phyloP scores from a whole-genome alignment of 371 early-diverging fungal species.

The Mortierella sp. region DNA sequence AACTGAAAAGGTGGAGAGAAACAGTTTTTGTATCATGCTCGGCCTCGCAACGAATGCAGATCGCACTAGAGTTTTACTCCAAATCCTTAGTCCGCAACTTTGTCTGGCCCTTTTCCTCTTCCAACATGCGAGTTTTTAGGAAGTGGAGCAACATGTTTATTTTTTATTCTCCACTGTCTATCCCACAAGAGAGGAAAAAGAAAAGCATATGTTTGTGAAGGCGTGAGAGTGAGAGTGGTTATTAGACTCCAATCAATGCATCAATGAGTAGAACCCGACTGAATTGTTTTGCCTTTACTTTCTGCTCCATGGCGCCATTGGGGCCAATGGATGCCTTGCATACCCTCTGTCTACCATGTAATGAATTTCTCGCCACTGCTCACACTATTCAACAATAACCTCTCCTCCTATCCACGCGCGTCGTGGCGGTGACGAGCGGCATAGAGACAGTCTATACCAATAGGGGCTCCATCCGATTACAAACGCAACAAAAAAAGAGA shows the following conservation, averaged over 20 bases:
- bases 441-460: not conserved
- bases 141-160: not conserved
- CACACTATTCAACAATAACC: not conserved
- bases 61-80: not conserved
- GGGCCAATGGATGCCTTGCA: not conserved
- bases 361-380: not conserved
- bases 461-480: not conserved
- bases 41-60: not conserved
- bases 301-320: too few species aligned
- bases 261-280: too few species aligned
- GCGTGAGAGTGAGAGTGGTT: not conserved
- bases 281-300: too few species aligned
- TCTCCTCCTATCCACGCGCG: not conserved
- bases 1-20: too few species aligned
- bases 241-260: too few species aligned
- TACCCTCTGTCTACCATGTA: not conserved
- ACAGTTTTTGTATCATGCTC: not conserved
- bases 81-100: not conserved
- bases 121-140: not conserved
- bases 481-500: not conserved
- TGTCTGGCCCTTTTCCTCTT: not conserved
- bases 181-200: not conserved
- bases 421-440: not conserved
- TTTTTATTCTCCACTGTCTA: not conserved
- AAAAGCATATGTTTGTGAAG: not conserved